These are phyloP conservation scores for Tremella fuciformis DNA, from an alignment of 768 basidiomycete species.

Conservation along the genomic window DNA sequence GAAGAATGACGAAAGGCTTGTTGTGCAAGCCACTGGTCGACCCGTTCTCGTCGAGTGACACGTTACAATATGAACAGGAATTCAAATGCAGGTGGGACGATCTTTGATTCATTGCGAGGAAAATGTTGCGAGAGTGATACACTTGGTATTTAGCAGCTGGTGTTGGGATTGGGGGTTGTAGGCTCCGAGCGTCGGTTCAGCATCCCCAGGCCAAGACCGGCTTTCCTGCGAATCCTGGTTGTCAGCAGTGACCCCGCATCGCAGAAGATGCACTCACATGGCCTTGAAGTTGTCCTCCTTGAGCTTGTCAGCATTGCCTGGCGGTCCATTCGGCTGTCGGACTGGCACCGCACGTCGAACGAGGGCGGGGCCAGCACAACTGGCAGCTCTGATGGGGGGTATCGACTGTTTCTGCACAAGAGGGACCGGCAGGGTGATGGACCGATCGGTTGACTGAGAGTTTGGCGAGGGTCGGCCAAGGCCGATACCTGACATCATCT, in stretches of 20 bases:
- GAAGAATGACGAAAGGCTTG: too few relatives aligned
- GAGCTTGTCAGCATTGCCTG: constrained; percentile 40
- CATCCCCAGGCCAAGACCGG: constrained; percentile 34
- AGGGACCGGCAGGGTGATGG: not conserved
- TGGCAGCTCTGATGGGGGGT: constrained; percentile 4
- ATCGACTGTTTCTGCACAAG: not conserved
- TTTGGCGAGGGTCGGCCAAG: constrained; percentile 2
- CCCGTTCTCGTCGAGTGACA: too few relatives aligned
- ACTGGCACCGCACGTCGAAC: constrained; percentile 5
- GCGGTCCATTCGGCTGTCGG: constrained; percentile 46
- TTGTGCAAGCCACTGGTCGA: too few relatives aligned
- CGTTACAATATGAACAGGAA: too few relatives aligned
- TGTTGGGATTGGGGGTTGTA: not conserved
- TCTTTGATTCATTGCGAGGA: too few relatives aligned
- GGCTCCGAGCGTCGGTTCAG: constrained; percentile 18
- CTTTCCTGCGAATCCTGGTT: constrained; percentile 25
- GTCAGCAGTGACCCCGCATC: not conserved
- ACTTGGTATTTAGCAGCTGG: too few relatives aligned
- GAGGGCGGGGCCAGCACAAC: not conserved
- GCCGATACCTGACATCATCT: not conserved
- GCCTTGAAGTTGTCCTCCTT: constrained; percentile 44
- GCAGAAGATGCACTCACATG: constrained; percentile 21
- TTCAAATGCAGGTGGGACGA: too few relatives aligned
- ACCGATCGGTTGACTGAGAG: not conserved
- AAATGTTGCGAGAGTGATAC: too few relatives aligned